Evolutionary conservation across 106 monocot genomes (phyloP), one percentile per base, ranked within the genome.

Genomic region (Allium fistulosum): DNA sequence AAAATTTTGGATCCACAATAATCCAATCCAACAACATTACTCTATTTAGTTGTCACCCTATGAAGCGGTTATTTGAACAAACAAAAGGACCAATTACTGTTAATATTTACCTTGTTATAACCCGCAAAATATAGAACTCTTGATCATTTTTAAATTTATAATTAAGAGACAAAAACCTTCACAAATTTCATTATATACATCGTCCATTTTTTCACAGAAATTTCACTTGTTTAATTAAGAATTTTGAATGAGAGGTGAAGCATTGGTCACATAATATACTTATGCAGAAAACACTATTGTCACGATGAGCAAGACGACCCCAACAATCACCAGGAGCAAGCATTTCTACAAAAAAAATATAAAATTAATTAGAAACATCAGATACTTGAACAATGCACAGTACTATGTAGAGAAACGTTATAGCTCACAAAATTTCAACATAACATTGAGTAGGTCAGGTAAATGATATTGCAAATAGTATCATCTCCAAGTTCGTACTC

Each of bases 311-410:
- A 91, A 70, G 13, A 95, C 71, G 50, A 91, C 66, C 48, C 88
- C 95, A 69, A 91, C 81, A 51, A 91, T 91, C 57, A 91, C 91
- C 79, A 88, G 60, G 15, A 95, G 88, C 83, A 95, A 77, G 83
- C 95, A 91, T 53, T 71, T 65, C 95, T 95, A 85, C 52, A 49
- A 11, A 49, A 73, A 58, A 52, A 55, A 15, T 8, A 28, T 28
- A 62, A 9, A 37, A 10, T 49, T 11, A 13, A 46, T 8, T 45
- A 65, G 49, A 17, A 49, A 63, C 37, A 45, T 1, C 46, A 49
- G 2, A 9, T 26, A 49, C 65, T 9, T 12, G 26, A 45, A 49
- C 17, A 18, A 26, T n/a, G 8, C 47, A 16, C 9, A 45, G 10
- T 37, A 37, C 37, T 37, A 37, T 37, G 4, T 55, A 3, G 11